These are phyloP conservation scores for Trametes pubescens DNA, from an alignment of 1,284 basidiomycete genomes.

Conservation along the genomic window DNA sequence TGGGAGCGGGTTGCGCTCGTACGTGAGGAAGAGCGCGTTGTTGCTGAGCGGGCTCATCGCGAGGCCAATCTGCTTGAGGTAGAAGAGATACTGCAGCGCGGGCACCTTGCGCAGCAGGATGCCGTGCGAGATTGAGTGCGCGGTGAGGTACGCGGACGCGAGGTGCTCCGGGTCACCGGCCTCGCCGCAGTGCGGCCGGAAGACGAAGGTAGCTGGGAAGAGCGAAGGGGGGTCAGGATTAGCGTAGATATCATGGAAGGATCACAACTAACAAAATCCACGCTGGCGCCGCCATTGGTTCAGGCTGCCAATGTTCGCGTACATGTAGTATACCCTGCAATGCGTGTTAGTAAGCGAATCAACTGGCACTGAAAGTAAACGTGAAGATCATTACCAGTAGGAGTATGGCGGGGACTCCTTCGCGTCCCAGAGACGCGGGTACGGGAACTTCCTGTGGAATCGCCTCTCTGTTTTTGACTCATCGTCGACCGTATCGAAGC, in stretches of 20 bases:
- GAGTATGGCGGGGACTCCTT: slow-evolving; percentile 93
- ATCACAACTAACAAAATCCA: slow-evolving; percentile 83
- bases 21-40: slow-evolving; percentile 96
- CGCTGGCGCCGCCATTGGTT: slow-evolving; percentile 91
- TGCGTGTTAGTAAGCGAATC: slow-evolving; percentile 1
- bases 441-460: slow-evolving; percentile 96
- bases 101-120: slow-evolving; percentile 98
- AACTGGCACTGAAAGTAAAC: neutral
- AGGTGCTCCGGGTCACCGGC: slow-evolving; percentile 99
- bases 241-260: neutral
- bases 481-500: slow-evolving; percentile 98
- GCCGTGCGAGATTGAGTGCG: slow-evolving; percentile 98
- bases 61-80: slow-evolving; percentile 95
- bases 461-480: slow-evolving; percentile 95
- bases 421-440: slow-evolving; percentile 91
- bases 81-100: slow-evolving; percentile 93
- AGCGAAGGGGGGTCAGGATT: neutral
- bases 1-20: slow-evolving; percentile 97
- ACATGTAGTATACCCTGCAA: slow-evolving; percentile 95
- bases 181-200: slow-evolving; percentile 97
- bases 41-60: slow-evolving; percentile 99
- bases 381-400: slow-evolving; percentile 72
- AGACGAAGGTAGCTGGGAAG: slow-evolving; percentile 87
- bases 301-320: slow-evolving; percentile 93
- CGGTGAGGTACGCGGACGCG: slow-evolving; percentile 93